Evolutionary conservation across 2,329 filamentous ascomycete species (phyloP).

Genomic region (Colletotrichum cuscutae): DNA sequence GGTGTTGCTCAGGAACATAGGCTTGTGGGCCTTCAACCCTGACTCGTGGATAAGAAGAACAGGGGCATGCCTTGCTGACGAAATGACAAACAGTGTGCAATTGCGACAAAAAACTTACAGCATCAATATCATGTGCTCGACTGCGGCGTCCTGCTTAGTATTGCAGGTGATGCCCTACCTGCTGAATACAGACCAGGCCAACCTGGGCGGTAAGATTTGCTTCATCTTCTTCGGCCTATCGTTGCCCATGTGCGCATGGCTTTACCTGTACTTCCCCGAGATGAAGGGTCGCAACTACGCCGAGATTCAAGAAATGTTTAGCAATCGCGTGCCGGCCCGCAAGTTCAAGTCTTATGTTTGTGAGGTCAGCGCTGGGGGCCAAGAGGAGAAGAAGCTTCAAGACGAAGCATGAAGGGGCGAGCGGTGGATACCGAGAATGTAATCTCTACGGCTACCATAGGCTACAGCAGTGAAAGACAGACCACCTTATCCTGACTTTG

Average conservation of each 20-base stretch:
- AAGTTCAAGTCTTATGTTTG: slow-evolving; percentile 30
- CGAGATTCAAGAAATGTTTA: slow-evolving; percentile 34
- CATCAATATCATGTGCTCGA: slow-evolving; percentile 46
- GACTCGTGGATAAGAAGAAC: slow-evolving; percentile 64
- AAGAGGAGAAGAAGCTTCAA: slow-evolving; percentile 23
- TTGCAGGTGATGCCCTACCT: slow-evolving; percentile 44
- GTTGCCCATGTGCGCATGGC: slow-evolving; percentile 39
- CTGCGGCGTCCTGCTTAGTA: slow-evolving; percentile 42
- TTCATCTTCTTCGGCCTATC: slow-evolving; percentile 46
- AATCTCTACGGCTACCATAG: slow-evolving; percentile 1
- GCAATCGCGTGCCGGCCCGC: slow-evolving; percentile 25
- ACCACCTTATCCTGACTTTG: background rate
- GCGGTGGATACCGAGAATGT: slow-evolving; percentile 14
- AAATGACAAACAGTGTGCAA: slow-evolving; percentile 60
- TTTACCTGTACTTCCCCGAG: slow-evolving; percentile 34
- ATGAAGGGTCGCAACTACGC: slow-evolving; percentile 36
- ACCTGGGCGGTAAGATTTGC: slow-evolving; percentile 45
- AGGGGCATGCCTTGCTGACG: slow-evolving; percentile 73
- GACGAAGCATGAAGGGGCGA: slow-evolving; percentile 22
- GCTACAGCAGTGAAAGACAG: too few species aligned
- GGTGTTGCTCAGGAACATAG: background rate
- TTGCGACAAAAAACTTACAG: slow-evolving; percentile 46
- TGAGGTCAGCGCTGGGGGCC: slow-evolving; percentile 20
- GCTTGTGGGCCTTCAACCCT: slow-evolving; percentile 50
- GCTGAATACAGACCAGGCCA: slow-evolving; percentile 43